Conservation (phyloP, 2,329 filamentous ascomycete species). For the Ciborinia camelliae region DNA sequence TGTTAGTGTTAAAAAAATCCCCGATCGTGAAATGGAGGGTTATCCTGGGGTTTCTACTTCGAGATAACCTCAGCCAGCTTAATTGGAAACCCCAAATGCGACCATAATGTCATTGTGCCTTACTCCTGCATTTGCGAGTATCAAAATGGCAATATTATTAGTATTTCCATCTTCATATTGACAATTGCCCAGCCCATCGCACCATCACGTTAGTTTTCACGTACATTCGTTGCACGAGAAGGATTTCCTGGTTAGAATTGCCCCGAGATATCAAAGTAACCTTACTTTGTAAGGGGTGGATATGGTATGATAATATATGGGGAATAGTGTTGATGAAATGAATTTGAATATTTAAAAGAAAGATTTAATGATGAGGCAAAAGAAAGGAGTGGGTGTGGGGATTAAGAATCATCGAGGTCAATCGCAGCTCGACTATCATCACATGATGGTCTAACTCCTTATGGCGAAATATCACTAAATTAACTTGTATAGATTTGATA, state of each 20-base stretch:
- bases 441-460: too few species aligned
- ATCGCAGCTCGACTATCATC: too few species aligned
- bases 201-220: constrained; percentile 3
- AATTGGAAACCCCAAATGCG: background rate
- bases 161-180: background rate
- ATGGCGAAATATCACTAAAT: too few species aligned
- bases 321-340: too few species aligned
- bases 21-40: background rate
- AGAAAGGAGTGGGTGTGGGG: too few species aligned
- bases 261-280: too few species aligned
- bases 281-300: background rate
- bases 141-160: background rate
- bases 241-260: background rate
- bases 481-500: too few species aligned
- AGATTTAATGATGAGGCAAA: too few species aligned
- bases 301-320: background rate
- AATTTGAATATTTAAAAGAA: too few species aligned
- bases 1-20: background rate
- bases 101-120: background rate
- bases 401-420: too few species aligned
- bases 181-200: background rate
- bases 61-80: background rate
- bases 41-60: too few species aligned
- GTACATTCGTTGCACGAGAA: background rate
- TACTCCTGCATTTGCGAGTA: background rate